Conservation (phyloP, 2,329 filamentous ascomycete genomes). For the Neurospora sp. region DNA sequence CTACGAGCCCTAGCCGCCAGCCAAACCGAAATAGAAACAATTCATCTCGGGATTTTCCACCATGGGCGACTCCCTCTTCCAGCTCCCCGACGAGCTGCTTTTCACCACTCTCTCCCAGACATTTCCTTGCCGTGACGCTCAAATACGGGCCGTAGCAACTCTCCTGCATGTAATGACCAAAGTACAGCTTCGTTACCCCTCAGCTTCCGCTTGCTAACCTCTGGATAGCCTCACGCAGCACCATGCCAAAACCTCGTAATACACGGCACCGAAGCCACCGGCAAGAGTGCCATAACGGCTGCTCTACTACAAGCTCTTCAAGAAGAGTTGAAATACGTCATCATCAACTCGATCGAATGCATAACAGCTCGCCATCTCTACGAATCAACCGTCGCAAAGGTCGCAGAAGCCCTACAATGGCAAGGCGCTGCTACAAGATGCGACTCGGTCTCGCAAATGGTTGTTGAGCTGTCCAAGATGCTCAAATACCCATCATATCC, state of each 20-base stretch:
- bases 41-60: neutral
- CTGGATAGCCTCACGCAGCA: slow-evolving; percentile 50
- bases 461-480: slow-evolving; percentile 59
- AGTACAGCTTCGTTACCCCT: slow-evolving; percentile 12
- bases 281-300: slow-evolving; percentile 65
- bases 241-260: slow-evolving; percentile 66
- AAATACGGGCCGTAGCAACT: slow-evolving; percentile 48
- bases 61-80: slow-evolving; percentile 33
- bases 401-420: slow-evolving; percentile 41
- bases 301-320: slow-evolving; percentile 45
- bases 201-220: slow-evolving; percentile 9
- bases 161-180: slow-evolving; percentile 36
- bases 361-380: slow-evolving; percentile 70
- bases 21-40: neutral
- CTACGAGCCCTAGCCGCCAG: neutral
- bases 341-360: slow-evolving; percentile 63
- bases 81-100: slow-evolving; percentile 41
- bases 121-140: slow-evolving; percentile 48
- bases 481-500: slow-evolving; percentile 35
- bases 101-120: slow-evolving; percentile 33
- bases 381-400: slow-evolving; percentile 55
- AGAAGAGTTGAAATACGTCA: slow-evolving; percentile 32
- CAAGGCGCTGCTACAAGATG: slow-evolving; percentile 50
- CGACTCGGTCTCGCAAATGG: slow-evolving; percentile 70
- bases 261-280: slow-evolving; percentile 78